These are phyloP conservation scores for Protomyces lactucae-debilis DNA, from an alignment of 1,139 yeast species.

Conservation along the genomic window DNA sequence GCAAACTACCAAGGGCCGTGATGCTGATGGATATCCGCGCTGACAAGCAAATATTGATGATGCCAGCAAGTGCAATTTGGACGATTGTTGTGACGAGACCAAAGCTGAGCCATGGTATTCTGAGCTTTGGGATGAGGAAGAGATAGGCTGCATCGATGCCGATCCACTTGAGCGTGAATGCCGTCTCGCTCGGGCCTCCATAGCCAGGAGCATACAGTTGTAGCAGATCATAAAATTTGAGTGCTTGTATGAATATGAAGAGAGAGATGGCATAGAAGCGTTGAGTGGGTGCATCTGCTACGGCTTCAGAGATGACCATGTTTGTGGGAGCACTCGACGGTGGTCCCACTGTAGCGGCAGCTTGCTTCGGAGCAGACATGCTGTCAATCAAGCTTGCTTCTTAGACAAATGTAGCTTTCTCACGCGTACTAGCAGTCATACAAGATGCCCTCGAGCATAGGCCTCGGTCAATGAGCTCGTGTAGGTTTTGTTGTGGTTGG, in stretches of 20 bases:
- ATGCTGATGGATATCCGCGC: conserved; percentile 45
- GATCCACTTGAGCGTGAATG: conserved; percentile 63
- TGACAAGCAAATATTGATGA: conserved; percentile 43
- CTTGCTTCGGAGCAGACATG: neutral
- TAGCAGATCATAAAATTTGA: conserved; percentile 70
- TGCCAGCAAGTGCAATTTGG: conserved; percentile 40
- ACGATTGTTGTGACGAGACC: conserved; percentile 40
- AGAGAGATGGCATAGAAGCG: conserved; percentile 59
- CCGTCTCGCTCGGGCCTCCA: conserved; percentile 44
- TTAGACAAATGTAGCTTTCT: too few species aligned
- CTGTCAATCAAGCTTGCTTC: too few species aligned
- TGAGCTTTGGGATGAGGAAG: conserved; percentile 64
- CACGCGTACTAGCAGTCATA: too few species aligned
- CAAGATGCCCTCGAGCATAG: too few species aligned
- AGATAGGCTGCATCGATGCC: conserved; percentile 66
- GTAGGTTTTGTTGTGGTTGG: too few species aligned
- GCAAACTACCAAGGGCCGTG: conserved; percentile 46
- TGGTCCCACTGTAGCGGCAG: neutral
- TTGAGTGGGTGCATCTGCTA: conserved; percentile 75
- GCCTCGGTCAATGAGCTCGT: too few species aligned
- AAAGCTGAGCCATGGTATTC: conserved; percentile 68
- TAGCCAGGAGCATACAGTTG: conserved; percentile 42
- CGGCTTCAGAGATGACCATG: conserved; percentile 27
- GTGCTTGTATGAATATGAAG: conserved; percentile 71
- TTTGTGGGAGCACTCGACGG: neutral